Base-by-base conservation (phyloP, 768 basidiomycete species). In the Mrakia blollopis region DNA sequence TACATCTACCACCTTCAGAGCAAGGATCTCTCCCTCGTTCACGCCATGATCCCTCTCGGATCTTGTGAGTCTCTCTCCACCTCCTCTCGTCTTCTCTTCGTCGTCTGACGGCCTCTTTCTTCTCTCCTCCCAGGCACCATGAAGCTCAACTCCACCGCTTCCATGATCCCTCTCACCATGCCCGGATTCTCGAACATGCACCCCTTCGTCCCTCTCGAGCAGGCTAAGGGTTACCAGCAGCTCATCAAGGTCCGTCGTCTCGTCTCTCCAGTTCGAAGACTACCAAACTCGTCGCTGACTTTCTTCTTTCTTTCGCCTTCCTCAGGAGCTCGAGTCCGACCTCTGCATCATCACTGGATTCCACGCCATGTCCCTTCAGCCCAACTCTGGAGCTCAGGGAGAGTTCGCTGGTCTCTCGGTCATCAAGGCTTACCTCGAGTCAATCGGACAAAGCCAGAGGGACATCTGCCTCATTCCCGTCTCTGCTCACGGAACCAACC, bases 401-500 rank as follows among this genome's bases (percentile, higher is more conserved):
- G 97, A 99, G 85, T 99, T 95, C 81, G 89, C 97, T 44, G 97
- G 97, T n/a, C 88, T 99, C 30, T 90, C 89, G 72, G 91, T 98
- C 78, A 98, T 99, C 81, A 89, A 91, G 68, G 95, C 95, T 14
- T 99, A 94, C 84, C 94, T 98, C 81, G 91, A 91, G 82, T 92
- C 93, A 73, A 89, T 90, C 30, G 92, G 92, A 44, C 90, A 98
- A 81, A 87, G 86, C 0, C 89, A 95, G 79, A 89, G 97, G 63
- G 88, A 98, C 83, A 88, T 98, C 70, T 98, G 94, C 82, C 84
- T 98, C 72, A 96, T 98, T 80, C 97, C 97, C 74, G 85, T 96
- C 73, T 96, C 93, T 80, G 97, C 97, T 3, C 97, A 98, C 85
- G 97, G 97, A 61, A 98, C 97, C 61, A 98, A 99, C 85, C 97